These are phyloP conservation scores for Santalum album DNA, from an alignment of 164 flowering plant genomes.

Conservation along the genomic window DNA sequence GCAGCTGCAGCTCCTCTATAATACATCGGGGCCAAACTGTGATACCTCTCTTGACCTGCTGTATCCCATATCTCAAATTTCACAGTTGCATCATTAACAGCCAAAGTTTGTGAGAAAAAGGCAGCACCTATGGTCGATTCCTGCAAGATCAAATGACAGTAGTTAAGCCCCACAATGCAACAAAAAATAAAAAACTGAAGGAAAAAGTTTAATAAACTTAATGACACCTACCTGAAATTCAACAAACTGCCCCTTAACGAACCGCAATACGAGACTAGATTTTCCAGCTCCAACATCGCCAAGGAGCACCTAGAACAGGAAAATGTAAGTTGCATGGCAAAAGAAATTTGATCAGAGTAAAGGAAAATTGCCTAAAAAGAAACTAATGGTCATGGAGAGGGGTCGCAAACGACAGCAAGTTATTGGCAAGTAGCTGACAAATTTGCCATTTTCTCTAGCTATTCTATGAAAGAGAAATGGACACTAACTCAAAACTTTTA, in stretches of 20 bases:
- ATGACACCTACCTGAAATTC: constrained; percentile 39
- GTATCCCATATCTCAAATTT: constrained; percentile 61
- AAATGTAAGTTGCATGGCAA: not conserved
- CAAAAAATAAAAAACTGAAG: not conserved
- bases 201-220: not conserved
- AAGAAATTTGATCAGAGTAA: not conserved
- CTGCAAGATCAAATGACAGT: constrained; percentile 14
- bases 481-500: too few species aligned
- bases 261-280: constrained; percentile 49
- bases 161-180: constrained; percentile 4
- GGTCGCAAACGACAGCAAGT: too few species aligned
- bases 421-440: too few species aligned
- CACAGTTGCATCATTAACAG: constrained; percentile 45
- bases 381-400: too few species aligned
- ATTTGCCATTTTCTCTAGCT: too few species aligned
- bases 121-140: constrained; percentile 59
- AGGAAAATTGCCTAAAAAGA: too few species aligned
- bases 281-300: constrained; percentile 62
- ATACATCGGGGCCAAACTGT: constrained; percentile 56
- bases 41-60: constrained; percentile 58
- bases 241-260: constrained; percentile 50
- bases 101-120: constrained; percentile 46
- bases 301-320: constrained; percentile 32
- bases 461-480: too few species aligned
- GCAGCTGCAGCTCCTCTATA: constrained; percentile 57